Evolutionary conservation across 345 rosid genomes (phyloP).

Genomic region (Eucalyptus erythrocorys): DNA sequence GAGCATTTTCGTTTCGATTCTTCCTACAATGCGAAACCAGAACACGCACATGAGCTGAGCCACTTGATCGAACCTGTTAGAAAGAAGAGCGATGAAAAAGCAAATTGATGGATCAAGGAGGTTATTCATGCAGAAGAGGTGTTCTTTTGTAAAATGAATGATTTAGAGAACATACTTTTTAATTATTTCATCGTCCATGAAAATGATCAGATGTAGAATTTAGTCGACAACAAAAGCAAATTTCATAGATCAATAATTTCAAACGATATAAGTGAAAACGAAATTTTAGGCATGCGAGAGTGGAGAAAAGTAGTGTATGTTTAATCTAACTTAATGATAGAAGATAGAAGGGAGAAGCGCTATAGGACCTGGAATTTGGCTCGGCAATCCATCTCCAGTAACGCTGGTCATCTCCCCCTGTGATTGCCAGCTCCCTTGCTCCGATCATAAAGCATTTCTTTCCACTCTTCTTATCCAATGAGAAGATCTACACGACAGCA

Average conservation of each 20-base stretch:
- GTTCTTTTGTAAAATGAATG: neutral
- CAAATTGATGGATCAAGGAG: neutral
- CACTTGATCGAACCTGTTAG: neutral
- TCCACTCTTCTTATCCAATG: neutral
- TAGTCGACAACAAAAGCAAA: neutral
- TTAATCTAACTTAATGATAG: neutral
- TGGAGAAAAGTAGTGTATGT: neutral
- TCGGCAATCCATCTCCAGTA: neutral
- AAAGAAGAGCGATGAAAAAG: neutral
- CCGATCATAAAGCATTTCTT: neutral
- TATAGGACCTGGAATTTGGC: neutral
- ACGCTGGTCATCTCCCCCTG: neutral
- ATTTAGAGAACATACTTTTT: fast-evolving
- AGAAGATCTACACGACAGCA: neutral
- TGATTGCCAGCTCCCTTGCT: neutral
- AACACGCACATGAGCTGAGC: neutral
- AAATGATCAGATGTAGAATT: no score
- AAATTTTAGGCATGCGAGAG: neutral
- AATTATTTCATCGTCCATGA: fast-evolving
- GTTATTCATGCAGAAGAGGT: neutral
- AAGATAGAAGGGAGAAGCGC: neutral
- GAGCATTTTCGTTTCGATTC: neutral
- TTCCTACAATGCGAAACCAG: neutral
- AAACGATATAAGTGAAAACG: no score
- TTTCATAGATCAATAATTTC: neutral